Evolutionary conservation across 805 yeast species (phyloP), one percentile per base, ranked within the genome.

Genomic region (Candida quercuum): DNA sequence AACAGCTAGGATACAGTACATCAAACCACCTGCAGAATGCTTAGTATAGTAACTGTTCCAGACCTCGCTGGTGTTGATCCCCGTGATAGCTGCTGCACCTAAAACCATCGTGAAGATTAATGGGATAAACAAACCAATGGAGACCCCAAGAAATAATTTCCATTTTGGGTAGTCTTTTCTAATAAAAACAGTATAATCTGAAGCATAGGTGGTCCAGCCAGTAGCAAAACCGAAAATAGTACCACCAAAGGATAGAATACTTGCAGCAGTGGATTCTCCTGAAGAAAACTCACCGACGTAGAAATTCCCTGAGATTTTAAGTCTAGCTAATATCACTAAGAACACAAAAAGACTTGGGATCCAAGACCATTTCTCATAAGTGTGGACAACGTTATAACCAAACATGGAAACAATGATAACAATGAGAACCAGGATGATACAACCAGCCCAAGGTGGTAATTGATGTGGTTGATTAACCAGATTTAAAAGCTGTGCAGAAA

Each of bases 161-260:
- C 48, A 46, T 31, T 76, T 66, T 60, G 72, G 74, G 45, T 81
- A 76, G 53, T 74, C 71, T 51, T 73, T 67, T 47, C 83, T 86
- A 74, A 84, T 86, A 67, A 86, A 89, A 30, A 82, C 87, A 35
- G 95, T 86, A 66, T 88, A 89, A 65, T 88, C 97, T 35, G 95
- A 78, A 20, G 96, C 93, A 51, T 81, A 86, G 15, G 96, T 81
- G 38, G 94, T 78, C 97, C 97, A 88, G 45, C 96, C 96, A 37
- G 95, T 76, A 35, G 95, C 94, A 54, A 81, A 88, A 46, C 96
- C 96, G 52, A 76, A 88, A 46, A 84, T 60, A 29, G 93, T 64
- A 59, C 88, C 81, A 57, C 96, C 96, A 49, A 82, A 86, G 14
- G 91, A 77, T 40, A 88, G 66, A 16, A 86, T 87, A 52, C 60